Conservation (phyloP, 2,329 filamentous ascomycete genomes). For the Eurotiales sp. region DNA sequence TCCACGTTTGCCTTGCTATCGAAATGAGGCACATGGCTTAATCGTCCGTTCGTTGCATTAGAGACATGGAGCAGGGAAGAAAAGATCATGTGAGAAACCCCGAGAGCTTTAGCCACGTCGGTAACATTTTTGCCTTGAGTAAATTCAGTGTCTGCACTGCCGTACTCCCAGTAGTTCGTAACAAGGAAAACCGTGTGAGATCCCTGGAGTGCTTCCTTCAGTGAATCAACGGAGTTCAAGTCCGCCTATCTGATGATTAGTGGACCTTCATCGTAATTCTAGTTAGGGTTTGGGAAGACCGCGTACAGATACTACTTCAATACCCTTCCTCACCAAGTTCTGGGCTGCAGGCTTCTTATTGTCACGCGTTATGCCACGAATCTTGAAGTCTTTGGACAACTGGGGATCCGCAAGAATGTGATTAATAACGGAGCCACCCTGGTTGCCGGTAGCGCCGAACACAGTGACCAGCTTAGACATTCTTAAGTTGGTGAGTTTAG, state of each 20-base stretch:
- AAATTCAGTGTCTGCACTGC: constrained; percentile 26
- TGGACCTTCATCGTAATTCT: not conserved
- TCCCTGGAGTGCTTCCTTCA: constrained; percentile 44
- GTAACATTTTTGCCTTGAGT: constrained; percentile 30
- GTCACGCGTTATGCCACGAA: constrained; percentile 57
- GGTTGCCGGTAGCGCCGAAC: constrained; percentile 58
- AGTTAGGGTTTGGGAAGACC: not conserved
- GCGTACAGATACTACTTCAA: constrained; percentile 48
- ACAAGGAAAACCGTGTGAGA: constrained; percentile 51
- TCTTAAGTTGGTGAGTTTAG: no score
- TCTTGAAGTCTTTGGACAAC: constrained; percentile 45
- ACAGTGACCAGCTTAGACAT: constrained; percentile 52
- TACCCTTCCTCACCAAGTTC: constrained; percentile 43
- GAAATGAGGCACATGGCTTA: constrained; percentile 10
- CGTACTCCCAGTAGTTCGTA: constrained; percentile 37
- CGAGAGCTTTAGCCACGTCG: constrained; percentile 29
- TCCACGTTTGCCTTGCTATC: constrained; percentile 6
- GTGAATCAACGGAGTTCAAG: constrained; percentile 46
- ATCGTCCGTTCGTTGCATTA: not conserved
- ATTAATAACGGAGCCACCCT: constrained; percentile 55
- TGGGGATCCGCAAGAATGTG: constrained; percentile 40
- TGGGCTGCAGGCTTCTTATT: constrained; percentile 41
- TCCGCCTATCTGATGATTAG: constrained; percentile 44
- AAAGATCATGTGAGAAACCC: constrained; percentile 33
- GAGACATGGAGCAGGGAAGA: constrained; percentile 24